These are phyloP conservation scores for Berkeleyomyces basicola DNA, from an alignment of 2,329 filamentous ascomycete species.

Conservation along the genomic window DNA sequence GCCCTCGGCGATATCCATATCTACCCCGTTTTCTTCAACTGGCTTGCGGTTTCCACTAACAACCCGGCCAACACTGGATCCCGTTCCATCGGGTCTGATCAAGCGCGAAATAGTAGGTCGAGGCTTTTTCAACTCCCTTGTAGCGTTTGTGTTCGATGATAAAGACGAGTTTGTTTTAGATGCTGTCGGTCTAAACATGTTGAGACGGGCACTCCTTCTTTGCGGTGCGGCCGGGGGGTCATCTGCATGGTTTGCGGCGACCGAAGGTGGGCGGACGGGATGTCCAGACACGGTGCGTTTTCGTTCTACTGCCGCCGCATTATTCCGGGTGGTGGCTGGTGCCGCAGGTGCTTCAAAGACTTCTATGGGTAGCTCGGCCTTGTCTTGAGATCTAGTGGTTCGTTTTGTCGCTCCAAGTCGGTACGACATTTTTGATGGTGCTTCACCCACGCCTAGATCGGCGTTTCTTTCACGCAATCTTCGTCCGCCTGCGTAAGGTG, in stretches of 20 bases:
- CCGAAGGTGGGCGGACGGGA: conserved; percentile 34
- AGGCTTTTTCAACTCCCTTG: conserved; percentile 68
- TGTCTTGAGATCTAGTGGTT: conserved; percentile 24
- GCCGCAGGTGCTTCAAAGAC: conserved; percentile 26
- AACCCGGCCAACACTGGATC: conserved; percentile 63
- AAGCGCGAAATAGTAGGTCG: conserved; percentile 53
- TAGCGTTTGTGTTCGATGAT: conserved; percentile 15
- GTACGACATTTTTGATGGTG: conserved; percentile 47
- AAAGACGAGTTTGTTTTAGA: conserved; percentile 40
- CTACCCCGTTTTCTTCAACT: conserved; percentile 46
- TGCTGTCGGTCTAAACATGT: conserved; percentile 51
- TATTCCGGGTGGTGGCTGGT: conserved; percentile 23
- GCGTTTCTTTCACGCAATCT: conserved; percentile 30
- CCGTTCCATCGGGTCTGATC: conserved; percentile 47
- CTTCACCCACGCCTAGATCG: conserved; percentile 12
- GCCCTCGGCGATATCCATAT: conserved; percentile 50
- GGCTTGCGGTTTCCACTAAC: conserved; percentile 84
- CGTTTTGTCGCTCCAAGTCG: conserved; percentile 29
- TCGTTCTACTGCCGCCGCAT: conserved; percentile 41
- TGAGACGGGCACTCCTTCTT: conserved; percentile 55
- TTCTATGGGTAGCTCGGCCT: conserved; percentile 19
- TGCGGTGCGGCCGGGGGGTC: conserved; percentile 45
- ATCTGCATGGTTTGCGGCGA: conserved; percentile 27
- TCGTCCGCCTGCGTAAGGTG: conserved; percentile 34
- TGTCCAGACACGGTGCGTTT: conserved; percentile 92